A percentile compares a stretch with the other conserved stretches of the same genome.
phyloP scores from a whole-genome alignment of 345 rosid genomes.

The Dipteronia dyeriana region DNA sequence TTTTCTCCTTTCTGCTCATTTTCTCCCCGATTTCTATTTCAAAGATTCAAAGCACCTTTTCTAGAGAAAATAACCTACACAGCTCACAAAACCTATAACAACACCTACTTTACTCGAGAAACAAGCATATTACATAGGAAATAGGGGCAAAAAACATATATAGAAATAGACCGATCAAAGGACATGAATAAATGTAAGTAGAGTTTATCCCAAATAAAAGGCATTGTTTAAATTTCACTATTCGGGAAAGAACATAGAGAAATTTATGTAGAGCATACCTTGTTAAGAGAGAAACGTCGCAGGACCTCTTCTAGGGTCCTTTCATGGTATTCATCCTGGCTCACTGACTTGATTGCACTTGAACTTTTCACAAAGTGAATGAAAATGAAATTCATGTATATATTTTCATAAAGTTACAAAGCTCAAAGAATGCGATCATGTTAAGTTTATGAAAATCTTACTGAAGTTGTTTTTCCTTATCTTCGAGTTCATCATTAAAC shows the following conservation, averaged over 20 bases:
- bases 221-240: no score
- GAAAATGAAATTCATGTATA: background rate
- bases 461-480: constrained; percentile 21
- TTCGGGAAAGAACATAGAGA: background rate
- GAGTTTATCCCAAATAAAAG: no score
- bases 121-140: no score
- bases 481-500: constrained; percentile 10
- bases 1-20: no score
- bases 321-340: constrained; percentile 20
- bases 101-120: no score
- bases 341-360: constrained; percentile 8
- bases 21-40: no score
- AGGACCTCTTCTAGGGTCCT: constrained; percentile 18
- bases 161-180: no score
- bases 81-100: no score
- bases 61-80: no score
- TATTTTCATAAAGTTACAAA: background rate
- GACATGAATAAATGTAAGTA: background rate
- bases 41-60: no score
- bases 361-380: constrained; percentile 12
- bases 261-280: constrained; percentile 20
- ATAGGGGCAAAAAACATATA: no score
- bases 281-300: constrained; percentile 15
- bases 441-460: background rate
- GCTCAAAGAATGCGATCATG: background rate